Conservation (phyloP, 106 monocot species). For the Allium sativum region DNA sequence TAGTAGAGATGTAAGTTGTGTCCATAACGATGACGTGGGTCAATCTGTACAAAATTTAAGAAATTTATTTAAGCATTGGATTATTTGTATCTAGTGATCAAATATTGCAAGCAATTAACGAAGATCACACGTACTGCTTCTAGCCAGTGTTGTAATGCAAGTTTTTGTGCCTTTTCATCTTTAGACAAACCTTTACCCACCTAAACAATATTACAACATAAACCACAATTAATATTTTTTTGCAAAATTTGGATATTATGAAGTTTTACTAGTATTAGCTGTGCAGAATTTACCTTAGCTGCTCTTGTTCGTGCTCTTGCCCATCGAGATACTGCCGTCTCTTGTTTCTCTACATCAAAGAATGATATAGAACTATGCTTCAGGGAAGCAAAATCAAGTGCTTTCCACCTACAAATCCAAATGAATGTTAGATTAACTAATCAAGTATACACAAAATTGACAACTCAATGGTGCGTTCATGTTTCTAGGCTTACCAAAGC, state of each 20-base stretch:
- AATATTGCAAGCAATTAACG: background rate
- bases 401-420: conserved; percentile 43
- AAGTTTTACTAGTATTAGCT: conserved; percentile 56
- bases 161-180: conserved; percentile 64
- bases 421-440: no score
- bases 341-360: conserved; percentile 45
- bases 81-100: background rate
- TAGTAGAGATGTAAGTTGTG: conserved; percentile 67
- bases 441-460: background rate
- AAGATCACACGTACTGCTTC: conserved; percentile 41
- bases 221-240: background rate
- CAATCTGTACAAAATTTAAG: conserved; percentile 32
- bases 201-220: conserved; percentile 10
- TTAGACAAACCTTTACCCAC: conserved; percentile 69
- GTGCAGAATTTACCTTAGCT: conserved; percentile 48
- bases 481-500: conserved; percentile 35
- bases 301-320: conserved; percentile 61
- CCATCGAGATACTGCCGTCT: conserved; percentile 66
- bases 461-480: background rate
- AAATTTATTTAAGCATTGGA: background rate
- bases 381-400: conserved; percentile 61
- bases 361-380: conserved; percentile 66
- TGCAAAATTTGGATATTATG: conserved; percentile 15
- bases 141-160: conserved; percentile 69
- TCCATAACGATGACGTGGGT: conserved; percentile 65